Conservation (phyloP, 768 basidiomycete genomes). For the Boletales sp. region DNA sequence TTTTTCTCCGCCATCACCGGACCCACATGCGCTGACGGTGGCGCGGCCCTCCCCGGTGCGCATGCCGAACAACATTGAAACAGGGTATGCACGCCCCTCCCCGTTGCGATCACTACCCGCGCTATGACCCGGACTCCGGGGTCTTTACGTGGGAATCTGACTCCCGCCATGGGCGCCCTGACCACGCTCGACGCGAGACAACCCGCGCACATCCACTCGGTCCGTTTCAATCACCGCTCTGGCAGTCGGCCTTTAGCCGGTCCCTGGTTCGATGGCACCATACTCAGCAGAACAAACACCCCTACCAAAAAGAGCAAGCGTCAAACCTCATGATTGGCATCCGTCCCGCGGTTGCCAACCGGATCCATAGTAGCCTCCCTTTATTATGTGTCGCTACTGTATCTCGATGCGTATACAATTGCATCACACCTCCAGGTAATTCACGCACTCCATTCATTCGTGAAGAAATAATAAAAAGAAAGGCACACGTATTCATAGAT, state of each 20-base stretch:
- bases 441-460: too few relatives aligned
- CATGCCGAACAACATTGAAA: neutral
- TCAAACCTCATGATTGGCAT: neutral
- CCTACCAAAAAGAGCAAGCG: neutral
- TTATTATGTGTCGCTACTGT: too few relatives aligned
- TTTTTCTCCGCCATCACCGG: neutral
- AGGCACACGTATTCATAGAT: too few relatives aligned
- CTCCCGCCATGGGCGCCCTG: neutral
- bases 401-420: too few relatives aligned
- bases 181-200: neutral
- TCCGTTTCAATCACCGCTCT: conserved; percentile 7
- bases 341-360: too few relatives aligned
- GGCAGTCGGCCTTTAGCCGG: conserved; percentile 2
- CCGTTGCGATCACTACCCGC: neutral
- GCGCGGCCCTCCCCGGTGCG: neutral
- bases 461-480: too few relatives aligned
- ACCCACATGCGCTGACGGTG: neutral
- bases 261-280: neutral
- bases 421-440: too few relatives aligned
- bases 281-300: neutral
- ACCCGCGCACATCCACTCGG: neutral
- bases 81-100: neutral
- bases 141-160: neutral
- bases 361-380: too few relatives aligned
- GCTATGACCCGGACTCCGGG: conserved; percentile 4